A percentile compares a stretch with the other conserved stretches of the same genome.
phyloP scores from a whole-genome alignment of 768 basidiomycete species.

The Mycena maculata region DNA sequence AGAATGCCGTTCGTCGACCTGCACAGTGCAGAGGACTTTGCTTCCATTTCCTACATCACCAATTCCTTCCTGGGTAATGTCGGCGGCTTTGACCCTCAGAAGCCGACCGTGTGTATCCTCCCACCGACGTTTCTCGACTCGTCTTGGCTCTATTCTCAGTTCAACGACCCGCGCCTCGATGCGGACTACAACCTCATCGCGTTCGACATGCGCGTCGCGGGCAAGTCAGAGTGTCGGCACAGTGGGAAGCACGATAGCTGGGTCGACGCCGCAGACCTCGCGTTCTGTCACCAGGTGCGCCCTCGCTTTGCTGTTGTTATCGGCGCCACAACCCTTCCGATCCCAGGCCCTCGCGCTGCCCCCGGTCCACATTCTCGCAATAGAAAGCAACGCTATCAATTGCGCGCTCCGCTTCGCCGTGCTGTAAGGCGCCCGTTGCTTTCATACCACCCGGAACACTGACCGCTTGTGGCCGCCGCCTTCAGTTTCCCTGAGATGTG shows the following conservation, averaged over 20 bases:
- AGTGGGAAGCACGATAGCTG: slow-evolving; percentile 75
- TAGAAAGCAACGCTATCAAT: slow-evolving; percentile 69
- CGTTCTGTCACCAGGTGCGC: slow-evolving; percentile 70
- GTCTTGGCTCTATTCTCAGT: slow-evolving; percentile 73
- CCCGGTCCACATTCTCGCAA: slow-evolving; percentile 76
- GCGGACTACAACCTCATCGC: slow-evolving; percentile 76
- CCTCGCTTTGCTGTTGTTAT: neutral
- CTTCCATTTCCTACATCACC: slow-evolving; percentile 78
- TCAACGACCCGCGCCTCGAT: slow-evolving; percentile 73
- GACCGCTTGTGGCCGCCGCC: neutral
- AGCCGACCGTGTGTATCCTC: slow-evolving; percentile 74
- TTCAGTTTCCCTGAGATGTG: slow-evolving; percentile 79
- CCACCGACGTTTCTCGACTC: slow-evolving; percentile 78
- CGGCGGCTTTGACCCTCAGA: slow-evolving; percentile 71
- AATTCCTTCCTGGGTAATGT: slow-evolving; percentile 71
- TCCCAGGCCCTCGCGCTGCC: slow-evolving; percentile 70
- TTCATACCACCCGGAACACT: slow-evolving; percentile 26
- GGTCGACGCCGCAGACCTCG: slow-evolving; percentile 84
- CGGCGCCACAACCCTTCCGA: neutral
- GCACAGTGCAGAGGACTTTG: slow-evolving; percentile 70
- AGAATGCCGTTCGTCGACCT: slow-evolving; percentile 79
- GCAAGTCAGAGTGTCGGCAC: slow-evolving; percentile 65
- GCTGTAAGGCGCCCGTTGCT: slow-evolving; percentile 59
- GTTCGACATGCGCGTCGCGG: slow-evolving; percentile 76
- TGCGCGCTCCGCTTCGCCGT: slow-evolving; percentile 72